Evolutionary conservation across 1,139 yeast genomes (phyloP).

Genomic region (Arxiozyma slooffiae): DNA sequence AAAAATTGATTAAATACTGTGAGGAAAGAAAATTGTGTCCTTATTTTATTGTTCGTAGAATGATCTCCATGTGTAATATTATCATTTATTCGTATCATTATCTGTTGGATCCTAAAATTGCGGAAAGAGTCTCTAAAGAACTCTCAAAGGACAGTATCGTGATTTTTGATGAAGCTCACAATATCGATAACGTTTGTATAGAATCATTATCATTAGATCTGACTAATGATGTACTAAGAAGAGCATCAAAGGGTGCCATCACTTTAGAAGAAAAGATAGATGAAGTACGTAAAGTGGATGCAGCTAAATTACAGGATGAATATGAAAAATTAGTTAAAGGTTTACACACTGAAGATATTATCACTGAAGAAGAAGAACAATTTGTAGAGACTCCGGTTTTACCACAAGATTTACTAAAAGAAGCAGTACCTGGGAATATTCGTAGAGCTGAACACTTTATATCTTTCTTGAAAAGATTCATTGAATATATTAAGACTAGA

Average conservation of each 20-base stretch:
- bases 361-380: slow-evolving; percentile 47
- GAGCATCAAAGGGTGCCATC: slow-evolving; percentile 74
- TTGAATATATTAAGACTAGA: slow-evolving; percentile 89
- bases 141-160: slow-evolving; percentile 87
- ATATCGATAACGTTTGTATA: slow-evolving; percentile 95
- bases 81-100: slow-evolving; percentile 95
- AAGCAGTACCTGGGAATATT: slow-evolving; percentile 95
- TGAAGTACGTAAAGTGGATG: slow-evolving; percentile 72
- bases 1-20: slow-evolving; percentile 67
- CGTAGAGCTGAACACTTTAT: slow-evolving; percentile 95
- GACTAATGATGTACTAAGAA: slow-evolving; percentile 73
- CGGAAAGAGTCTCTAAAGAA: slow-evolving; percentile 88
- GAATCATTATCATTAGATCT: slow-evolving; percentile 85
- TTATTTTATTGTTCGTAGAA: slow-evolving; percentile 92
- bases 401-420: slow-evolving; percentile 75
- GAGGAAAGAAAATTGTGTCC: slow-evolving; percentile 80
- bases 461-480: slow-evolving; percentile 80
- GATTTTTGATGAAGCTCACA: slow-evolving; percentile 96
- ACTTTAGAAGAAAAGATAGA: slow-evolving; percentile 67
- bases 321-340: slow-evolving; percentile 89
- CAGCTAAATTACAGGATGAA: slow-evolving; percentile 76
- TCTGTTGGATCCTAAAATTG: slow-evolving; percentile 89
- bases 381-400: slow-evolving; percentile 84
- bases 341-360: slow-evolving; percentile 34
- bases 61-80: slow-evolving; percentile 91